Evolutionary conservation across 306 rosid genomes (phyloP).

Genomic region (Oxytropis ochrocephala): DNA sequence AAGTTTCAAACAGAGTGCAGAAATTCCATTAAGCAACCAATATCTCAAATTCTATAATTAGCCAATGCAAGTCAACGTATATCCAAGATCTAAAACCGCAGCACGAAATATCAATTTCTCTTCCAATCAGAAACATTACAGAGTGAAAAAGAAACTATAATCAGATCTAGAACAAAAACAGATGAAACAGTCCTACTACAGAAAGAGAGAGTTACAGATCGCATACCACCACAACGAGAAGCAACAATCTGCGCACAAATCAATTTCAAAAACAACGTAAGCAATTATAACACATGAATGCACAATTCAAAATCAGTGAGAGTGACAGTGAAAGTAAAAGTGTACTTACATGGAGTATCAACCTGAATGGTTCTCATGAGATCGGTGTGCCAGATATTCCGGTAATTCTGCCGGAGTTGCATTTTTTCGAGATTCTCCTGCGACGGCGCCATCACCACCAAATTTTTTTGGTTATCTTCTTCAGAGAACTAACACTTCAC

Average conservation of each 20-base stretch:
- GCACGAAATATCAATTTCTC: not conserved
- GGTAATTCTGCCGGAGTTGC: constrained; percentile 71
- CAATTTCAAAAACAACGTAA: constrained; percentile 2
- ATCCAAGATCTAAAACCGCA: not conserved
- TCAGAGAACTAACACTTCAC: not conserved
- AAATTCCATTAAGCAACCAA: not conserved
- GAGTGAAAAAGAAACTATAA: not conserved
- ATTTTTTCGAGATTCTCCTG: constrained; percentile 60
- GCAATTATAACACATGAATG: not conserved
- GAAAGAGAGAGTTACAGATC: not conserved
- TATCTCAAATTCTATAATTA: not conserved
- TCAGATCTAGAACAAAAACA: not conserved
- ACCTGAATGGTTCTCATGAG: constrained; percentile 55
- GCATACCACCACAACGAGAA: constrained; percentile 65
- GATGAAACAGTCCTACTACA: not conserved
- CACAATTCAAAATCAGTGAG: not conserved
- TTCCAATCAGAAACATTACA: not conserved
- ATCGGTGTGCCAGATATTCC: constrained; percentile 84
- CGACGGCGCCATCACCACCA: constrained; percentile 38
- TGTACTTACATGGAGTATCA: constrained; percentile 59
- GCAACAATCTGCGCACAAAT: constrained; percentile 72
- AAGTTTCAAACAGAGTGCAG: not conserved
- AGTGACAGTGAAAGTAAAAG: not conserved
- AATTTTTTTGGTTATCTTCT: not conserved
- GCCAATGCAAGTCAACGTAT: constrained; percentile 24